A percentile compares a stretch with the other conserved stretches of the same genome.
Evolutionary conservation across 202 grass and related monocot species (phyloP).

Genomic region (Tripidium arundinaceum): DNA sequence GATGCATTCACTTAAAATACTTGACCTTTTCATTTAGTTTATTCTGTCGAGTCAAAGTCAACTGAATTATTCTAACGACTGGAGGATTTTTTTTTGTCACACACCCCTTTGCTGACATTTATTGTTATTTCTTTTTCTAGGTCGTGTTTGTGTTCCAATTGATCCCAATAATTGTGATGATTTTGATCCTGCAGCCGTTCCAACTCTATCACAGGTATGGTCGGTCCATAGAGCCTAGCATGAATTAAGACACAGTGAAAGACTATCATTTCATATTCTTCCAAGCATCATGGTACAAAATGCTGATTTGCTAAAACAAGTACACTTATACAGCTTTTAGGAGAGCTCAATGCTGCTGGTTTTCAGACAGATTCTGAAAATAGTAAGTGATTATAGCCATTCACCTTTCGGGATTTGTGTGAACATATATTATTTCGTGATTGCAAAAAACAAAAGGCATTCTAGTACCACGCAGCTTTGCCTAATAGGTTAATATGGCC

Average conservation of each 20-base stretch:
- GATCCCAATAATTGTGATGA: conserved; percentile 75
- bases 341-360: conserved; percentile 69
- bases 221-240: not conserved
- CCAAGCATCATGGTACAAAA: not conserved
- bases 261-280: not conserved
- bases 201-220: conserved; percentile 58
- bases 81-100: no score
- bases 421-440: not conserved
- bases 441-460: not conserved
- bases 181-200: conserved; percentile 74
- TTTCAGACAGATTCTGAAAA: conserved; percentile 50
- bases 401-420: not conserved
- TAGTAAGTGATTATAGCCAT: conserved; percentile 34
- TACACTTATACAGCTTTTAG: conserved; percentile 53
- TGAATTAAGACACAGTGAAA: no score
- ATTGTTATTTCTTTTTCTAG: conserved; percentile 39
- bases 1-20: no score
- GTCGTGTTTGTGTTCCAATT: conserved; percentile 81
- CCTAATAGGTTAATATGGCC: not conserved
- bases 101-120: conserved; percentile 11
- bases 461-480: not conserved
- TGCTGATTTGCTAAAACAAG: conserved; percentile 17
- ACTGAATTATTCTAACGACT: no score
- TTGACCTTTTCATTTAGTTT: no score
- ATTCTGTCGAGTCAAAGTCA: no score